These are phyloP conservation scores for Mucor circinelloides DNA, from an alignment of 371 early-diverging fungal genomes.

Conservation along the genomic window DNA sequence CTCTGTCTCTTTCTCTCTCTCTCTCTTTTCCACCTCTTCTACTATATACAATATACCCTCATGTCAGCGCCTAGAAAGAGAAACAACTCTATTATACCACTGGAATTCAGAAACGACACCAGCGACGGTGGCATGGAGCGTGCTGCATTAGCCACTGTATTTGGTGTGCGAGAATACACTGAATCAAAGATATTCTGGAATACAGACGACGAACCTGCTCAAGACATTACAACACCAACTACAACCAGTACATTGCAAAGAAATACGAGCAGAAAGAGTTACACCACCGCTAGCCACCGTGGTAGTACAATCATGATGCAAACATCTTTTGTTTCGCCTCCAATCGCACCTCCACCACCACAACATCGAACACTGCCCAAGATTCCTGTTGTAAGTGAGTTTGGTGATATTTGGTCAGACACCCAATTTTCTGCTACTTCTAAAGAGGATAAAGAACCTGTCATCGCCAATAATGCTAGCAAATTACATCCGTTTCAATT, in stretches of 20 bases:
- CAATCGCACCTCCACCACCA: not conserved
- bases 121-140: constrained; percentile 43
- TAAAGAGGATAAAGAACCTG: constrained; percentile 15
- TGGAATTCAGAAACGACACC: constrained; percentile 26
- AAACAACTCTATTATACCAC: constrained; percentile 31
- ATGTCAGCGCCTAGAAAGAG: constrained; percentile 16
- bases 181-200: constrained; percentile 53
- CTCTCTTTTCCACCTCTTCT: not conserved
- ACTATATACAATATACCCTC: not conserved
- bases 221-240: constrained; percentile 2
- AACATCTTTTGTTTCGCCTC: not conserved
- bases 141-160: constrained; percentile 52
- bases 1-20: not conserved
- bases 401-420: constrained; percentile 34
- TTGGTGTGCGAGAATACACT: constrained; percentile 50
- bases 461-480: not conserved
- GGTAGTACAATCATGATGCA: not conserved
- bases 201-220: constrained; percentile 15
- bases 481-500: constrained; percentile 6
- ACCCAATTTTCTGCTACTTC: not conserved
- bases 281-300: constrained; percentile 4
- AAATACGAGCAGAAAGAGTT: constrained; percentile 11
- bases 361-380: constrained; percentile 21
- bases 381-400: constrained; percentile 46
- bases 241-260: constrained; percentile 7